Conservation (phyloP, 371 early-diverging fungal genomes). For the Circinella umbellata region DNA sequence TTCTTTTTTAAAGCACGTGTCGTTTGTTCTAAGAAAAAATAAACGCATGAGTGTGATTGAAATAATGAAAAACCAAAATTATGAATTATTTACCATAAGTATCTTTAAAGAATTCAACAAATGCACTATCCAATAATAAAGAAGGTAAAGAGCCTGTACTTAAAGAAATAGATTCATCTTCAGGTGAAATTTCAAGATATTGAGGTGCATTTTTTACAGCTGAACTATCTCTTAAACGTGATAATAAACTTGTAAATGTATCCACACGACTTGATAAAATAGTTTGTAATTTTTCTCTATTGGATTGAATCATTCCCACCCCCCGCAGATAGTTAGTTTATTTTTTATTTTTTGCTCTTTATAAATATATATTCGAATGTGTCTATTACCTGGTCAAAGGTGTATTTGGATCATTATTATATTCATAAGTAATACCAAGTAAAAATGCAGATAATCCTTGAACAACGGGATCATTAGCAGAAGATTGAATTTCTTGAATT, state of each 20-base stretch:
- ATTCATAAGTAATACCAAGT: slow-evolving; percentile 86
- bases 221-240: slow-evolving; percentile 84
- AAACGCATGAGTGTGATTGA: too few relatives aligned
- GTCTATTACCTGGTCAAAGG: slow-evolving; percentile 59
- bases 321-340: too few relatives aligned
- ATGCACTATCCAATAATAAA: slow-evolving; percentile 78
- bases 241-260: slow-evolving; percentile 78
- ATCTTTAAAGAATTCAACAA: slow-evolving; percentile 83
- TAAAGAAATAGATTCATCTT: slow-evolving; percentile 50
- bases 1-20: slow-evolving; percentile 42
- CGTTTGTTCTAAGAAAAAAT: not conserved
- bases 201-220: slow-evolving; percentile 76
- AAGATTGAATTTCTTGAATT: slow-evolving; percentile 86
- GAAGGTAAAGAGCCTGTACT: slow-evolving; percentile 52
- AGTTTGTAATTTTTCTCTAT: slow-evolving; percentile 74
- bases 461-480: slow-evolving; percentile 80
- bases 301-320: too few relatives aligned
- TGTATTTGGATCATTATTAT: slow-evolving; percentile 80
- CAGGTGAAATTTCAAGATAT: slow-evolving; percentile 60
- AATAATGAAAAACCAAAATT: too few relatives aligned
- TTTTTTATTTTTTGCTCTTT: too few relatives aligned
- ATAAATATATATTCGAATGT: not conserved
- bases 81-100: slow-evolving; percentile 63
- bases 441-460: slow-evolving; percentile 92
- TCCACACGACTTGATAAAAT: slow-evolving; percentile 89